A percentile compares a stretch with the other conserved stretches of the same genome.
phyloP scores from a whole-genome alignment of 139 green algal species.

The Eudorina sp. region DNA sequence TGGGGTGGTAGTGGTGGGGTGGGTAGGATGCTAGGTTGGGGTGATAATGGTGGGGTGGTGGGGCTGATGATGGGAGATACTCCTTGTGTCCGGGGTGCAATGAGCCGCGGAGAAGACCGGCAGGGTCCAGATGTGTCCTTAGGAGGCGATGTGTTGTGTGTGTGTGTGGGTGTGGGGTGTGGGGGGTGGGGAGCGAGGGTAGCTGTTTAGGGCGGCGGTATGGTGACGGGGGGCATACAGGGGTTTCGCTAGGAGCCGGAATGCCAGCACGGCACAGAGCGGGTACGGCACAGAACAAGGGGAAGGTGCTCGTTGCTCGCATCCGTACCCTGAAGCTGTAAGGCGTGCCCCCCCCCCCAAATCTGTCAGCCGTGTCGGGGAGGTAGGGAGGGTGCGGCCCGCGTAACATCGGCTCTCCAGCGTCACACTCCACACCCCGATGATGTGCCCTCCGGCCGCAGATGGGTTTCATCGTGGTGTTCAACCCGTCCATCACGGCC shows the following conservation, averaged over 20 bases:
- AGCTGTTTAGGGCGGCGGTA: too few species aligned
- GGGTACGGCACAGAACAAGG: too few species aligned
- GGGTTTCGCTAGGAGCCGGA: too few species aligned
- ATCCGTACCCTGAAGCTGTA: not conserved
- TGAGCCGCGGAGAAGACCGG: not conserved
- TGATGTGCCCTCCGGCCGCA: not conserved
- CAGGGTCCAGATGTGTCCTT: not conserved
- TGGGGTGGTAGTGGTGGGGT: not conserved
- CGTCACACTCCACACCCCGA: not conserved
- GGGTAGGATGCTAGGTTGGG: too few species aligned
- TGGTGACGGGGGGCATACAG: too few species aligned
- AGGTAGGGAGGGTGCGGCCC: not conserved
- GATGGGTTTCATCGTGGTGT: slow-evolving; percentile 15
- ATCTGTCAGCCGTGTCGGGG: not conserved
- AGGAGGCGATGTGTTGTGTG: too few species aligned
- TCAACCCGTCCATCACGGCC: not conserved
- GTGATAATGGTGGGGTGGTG: not conserved
- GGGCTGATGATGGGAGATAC: not conserved
- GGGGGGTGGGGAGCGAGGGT: too few species aligned
- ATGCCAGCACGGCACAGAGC: too few species aligned
- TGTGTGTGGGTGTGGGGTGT: too few species aligned
- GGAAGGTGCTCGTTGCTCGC: too few species aligned
- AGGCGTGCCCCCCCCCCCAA: not conserved
- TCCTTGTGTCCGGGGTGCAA: not conserved
- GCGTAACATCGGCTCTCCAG: not conserved